Percentiles rank a stretch among this genome's conserved stretches.
phyloP scores from a whole-genome alignment of 2,329 filamentous ascomycete genomes.

The Alternaria consortialis region DNA sequence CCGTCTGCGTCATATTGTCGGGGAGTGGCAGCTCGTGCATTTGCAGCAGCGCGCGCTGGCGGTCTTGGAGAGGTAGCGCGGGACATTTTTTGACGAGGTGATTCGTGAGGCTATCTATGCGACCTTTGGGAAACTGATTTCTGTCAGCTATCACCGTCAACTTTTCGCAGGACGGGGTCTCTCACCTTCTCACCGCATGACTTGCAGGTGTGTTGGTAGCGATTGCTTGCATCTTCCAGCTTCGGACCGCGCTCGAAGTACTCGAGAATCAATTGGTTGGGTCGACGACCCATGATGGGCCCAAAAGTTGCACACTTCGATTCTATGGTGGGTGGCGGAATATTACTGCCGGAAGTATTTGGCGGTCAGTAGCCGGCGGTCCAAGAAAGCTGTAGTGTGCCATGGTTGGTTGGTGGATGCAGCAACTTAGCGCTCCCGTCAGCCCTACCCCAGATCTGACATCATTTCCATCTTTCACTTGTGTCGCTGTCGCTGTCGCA shows the following conservation, averaged over 20 bases:
- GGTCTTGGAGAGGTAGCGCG: slow-evolving; percentile 76
- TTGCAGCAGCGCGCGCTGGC: slow-evolving; percentile 76
- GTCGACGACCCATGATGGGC: slow-evolving; percentile 76
- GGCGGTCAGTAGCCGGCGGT: slow-evolving; percentile 18
- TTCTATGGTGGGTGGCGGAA: slow-evolving; percentile 15
- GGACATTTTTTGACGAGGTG: slow-evolving; percentile 90
- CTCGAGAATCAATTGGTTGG: slow-evolving; percentile 84
- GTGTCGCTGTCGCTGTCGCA: neutral
- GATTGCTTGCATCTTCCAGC: slow-evolving; percentile 87
- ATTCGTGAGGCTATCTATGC: slow-evolving; percentile 80
- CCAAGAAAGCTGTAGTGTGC: slow-evolving; percentile 1
- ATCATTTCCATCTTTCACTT: neutral
- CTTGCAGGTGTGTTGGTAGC: slow-evolving; percentile 91
- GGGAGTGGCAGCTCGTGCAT: slow-evolving; percentile 71
- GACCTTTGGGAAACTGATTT: slow-evolving; percentile 78
- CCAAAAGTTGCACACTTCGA: slow-evolving; percentile 11
- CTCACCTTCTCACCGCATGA: slow-evolving; percentile 77
- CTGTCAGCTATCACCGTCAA: slow-evolving; percentile 32
- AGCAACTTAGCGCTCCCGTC: neutral
- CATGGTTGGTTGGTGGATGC: slow-evolving; percentile 4
- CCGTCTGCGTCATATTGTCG: slow-evolving; percentile 46
- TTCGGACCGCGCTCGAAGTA: slow-evolving; percentile 90
- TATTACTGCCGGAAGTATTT: slow-evolving; percentile 20
- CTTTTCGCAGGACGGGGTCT: slow-evolving; percentile 27
- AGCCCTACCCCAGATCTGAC: neutral